Conservation (phyloP, 148 eudicot genomes). For the Simmondsia chinensis region DNA sequence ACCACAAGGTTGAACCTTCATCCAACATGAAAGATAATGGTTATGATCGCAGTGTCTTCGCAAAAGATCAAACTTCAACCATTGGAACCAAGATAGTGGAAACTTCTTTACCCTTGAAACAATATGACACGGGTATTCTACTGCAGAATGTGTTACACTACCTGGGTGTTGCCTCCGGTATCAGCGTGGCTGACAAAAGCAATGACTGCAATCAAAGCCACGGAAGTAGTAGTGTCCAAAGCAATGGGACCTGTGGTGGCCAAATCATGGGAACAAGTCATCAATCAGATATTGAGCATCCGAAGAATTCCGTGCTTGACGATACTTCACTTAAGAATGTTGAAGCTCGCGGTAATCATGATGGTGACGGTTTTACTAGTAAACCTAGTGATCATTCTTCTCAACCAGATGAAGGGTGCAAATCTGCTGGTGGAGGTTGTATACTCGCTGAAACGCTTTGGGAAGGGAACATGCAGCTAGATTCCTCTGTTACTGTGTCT, state of each 20-base stretch:
- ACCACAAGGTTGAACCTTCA: constrained; percentile 7
- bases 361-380: constrained; percentile 14
- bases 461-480: constrained; percentile 71
- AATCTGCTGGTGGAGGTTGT: constrained; percentile 18
- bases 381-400: constrained; percentile 8
- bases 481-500: constrained; percentile 45
- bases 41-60: constrained; percentile 8
- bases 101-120: constrained; percentile 7
- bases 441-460: constrained; percentile 47
- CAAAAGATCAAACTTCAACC: constrained; percentile 2
- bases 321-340: constrained; percentile 13
- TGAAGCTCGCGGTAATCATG: constrained; percentile 12
- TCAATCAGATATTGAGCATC: constrained; percentile 17
- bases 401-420: constrained; percentile 22
- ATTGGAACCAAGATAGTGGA: constrained; percentile 11
- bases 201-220: too few species aligned
- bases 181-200: constrained; percentile 12
- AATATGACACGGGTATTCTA: constrained; percentile 13
- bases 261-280: constrained; percentile 6
- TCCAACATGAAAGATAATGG: constrained; percentile 7
- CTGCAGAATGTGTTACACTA: constrained; percentile 20
- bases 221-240: constrained; percentile 15
- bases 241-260: constrained; percentile 11
- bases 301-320: constrained; percentile 10
- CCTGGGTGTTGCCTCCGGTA: constrained; percentile 19